Base-by-base conservation (phyloP, 768 basidiomycete species). In the Rubroboletus satanas region DNA sequence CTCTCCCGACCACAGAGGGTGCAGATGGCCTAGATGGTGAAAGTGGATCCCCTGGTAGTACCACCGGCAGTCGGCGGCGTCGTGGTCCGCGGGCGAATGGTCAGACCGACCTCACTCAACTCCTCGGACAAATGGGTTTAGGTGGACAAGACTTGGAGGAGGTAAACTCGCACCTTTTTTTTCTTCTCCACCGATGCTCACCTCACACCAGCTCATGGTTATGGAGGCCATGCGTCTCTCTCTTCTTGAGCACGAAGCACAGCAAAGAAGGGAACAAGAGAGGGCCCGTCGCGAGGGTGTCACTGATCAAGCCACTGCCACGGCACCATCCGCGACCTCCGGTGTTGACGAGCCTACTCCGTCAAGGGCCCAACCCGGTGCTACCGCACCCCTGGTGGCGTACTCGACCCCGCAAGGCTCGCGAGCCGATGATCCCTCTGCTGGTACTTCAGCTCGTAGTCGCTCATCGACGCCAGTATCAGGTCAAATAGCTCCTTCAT, bases 181-280 rank as follows among this genome's bases (percentile, higher is more conserved):
- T 38, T 55, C 55, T 48, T 57, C 35, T 36, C 48, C 33, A 28
- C 59, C 29, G 43, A 58, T 54, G 28, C 60, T 66, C 41, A 62
- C 51, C 18, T 52, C 21, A 4, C 45, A 35, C 38, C 58, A 99
- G 93, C 74, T 99, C 42, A 98, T 98, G 96, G 77, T 99, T 51
- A 95, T 95, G 91, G 97, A 98, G 74, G 97, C 97, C 5, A 98
- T 99, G 94, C 84, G 96, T 51, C 75, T 97, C 54, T 97, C 93
- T 28, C 77, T 98, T 60, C 69, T 97, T 45, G 96, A 98, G 54
- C 94, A 98, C 65, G 95, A 98, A 72, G 93, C 93, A 64, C 90
- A 93, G 52, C 92, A 93, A 67, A 80, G 84, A 63, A 85, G 83
- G 65, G 83, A 90, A 53, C 87, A 84, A 63, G 83, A 88, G 69